Evolutionary conservation across 1,284 basidiomycete genomes (phyloP), one percentile per base, ranked within the genome.

Genomic region (Apiotrichum akiyoshidainum): DNA sequence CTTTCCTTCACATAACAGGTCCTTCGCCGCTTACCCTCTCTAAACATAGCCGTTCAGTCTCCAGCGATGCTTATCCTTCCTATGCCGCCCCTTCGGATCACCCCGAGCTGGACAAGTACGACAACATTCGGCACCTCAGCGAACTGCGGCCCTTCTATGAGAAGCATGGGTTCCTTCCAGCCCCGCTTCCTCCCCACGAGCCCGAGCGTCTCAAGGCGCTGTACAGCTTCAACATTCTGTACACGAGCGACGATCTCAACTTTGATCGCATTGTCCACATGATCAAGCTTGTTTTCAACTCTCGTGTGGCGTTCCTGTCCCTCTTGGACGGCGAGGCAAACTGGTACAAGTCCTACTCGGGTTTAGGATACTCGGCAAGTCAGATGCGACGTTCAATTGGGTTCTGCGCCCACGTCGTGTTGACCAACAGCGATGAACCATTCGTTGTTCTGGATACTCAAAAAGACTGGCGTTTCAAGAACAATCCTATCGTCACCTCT

Each of bases 181-280:
- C 92, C 21, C 91, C 92, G 4, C 82, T 86, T 63, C 89, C 92
- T 5, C 86, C 87, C 1, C 84, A 91, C 64, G 92, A 95, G 74
- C 75, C 85, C 21, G 88, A 90, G 56, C 82, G 92, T 21, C 79
- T 88, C 44, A 82, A 89, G 50, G 92, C 91, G 6, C 75, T 95
- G n/a, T 71, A 68, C 65, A 88, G 88, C 65, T 92, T 89, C 79
- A 92, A 92, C 66, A 89, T 94, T 35, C 86, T 90, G 82, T 85
- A 89, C 64, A 92, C 90, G 0, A 85, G 85, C 17, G 82, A 86
- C 17, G 92, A 97, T 72, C 80, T 85, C 65, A 95, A 95, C 73
- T 96, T 97, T 73, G 92, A 96, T 75, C 85, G 93, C 21, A 94
- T 97, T 83, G 65, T 90, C 84, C 81, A 82, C 59, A 83, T 97